These are phyloP conservation scores for Aaosphaeria arxii DNA, from an alignment of 2,329 filamentous ascomycete species.

Conservation along the genomic window DNA sequence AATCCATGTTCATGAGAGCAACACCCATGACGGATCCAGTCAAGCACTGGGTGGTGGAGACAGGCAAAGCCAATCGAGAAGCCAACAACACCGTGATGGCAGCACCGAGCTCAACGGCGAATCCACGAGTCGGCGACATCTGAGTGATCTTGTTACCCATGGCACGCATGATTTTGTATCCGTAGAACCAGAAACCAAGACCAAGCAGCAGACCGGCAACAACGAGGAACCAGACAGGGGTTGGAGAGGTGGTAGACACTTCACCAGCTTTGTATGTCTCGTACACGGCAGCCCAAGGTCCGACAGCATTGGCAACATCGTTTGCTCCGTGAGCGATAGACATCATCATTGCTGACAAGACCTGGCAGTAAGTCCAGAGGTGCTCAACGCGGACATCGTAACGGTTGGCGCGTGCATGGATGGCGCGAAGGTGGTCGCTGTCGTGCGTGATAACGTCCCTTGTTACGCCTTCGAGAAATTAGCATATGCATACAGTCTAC, in stretches of 20 bases:
- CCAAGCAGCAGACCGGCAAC: conserved; percentile 53
- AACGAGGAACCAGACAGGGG: conserved; percentile 60
- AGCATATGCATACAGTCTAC: neutral
- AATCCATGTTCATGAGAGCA: conserved; percentile 27
- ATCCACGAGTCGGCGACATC: conserved; percentile 57
- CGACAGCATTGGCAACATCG: conserved; percentile 57
- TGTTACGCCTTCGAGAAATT: conserved; percentile 31
- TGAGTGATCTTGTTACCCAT: conserved; percentile 61
- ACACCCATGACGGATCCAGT: conserved; percentile 21
- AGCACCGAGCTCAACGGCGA: conserved; percentile 35
- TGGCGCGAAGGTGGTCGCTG: conserved; percentile 36
- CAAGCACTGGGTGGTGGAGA: conserved; percentile 62
- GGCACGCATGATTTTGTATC: conserved; percentile 62
- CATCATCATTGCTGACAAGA: conserved; percentile 62
- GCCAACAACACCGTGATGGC: conserved; percentile 64
- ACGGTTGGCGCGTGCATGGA: conserved; percentile 41
- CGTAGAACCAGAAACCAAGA: conserved; percentile 60
- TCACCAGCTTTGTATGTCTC: conserved; percentile 55
- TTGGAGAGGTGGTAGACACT: conserved; percentile 46
- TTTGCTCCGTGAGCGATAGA: conserved; percentile 71
- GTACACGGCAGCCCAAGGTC: conserved; percentile 61
- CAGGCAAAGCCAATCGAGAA: conserved; percentile 59
- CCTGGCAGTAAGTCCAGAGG: conserved; percentile 44
- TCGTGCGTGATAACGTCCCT: conserved; percentile 42
- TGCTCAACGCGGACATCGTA: conserved; percentile 50